Evolutionary conservation across 2,329 filamentous ascomycete species (phyloP).

Genomic region (Rasamsonia emersonii): DNA sequence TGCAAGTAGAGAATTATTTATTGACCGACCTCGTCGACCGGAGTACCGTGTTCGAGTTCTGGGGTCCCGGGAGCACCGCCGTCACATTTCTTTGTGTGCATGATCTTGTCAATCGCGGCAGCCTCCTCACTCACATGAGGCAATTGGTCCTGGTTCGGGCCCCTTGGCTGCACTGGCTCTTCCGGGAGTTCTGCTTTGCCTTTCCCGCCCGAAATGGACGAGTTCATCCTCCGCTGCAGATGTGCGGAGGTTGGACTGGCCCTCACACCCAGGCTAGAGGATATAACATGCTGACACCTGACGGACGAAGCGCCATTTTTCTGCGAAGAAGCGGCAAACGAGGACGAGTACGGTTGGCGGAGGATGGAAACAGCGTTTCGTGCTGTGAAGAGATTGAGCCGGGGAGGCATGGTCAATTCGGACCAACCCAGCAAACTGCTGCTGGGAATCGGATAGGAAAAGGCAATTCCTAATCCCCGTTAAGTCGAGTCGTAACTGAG

Average conservation of each 20-base stretch:
- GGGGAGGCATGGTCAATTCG: constrained; percentile 44
- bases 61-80: constrained; percentile 39
- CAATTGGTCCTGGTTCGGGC: constrained; percentile 45
- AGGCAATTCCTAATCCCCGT: too few relatives aligned
- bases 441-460: too few relatives aligned
- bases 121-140: constrained; percentile 60
- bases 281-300: background rate
- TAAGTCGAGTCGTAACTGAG: too few relatives aligned
- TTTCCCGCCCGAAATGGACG: too few relatives aligned
- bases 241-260: background rate
- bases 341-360: constrained; percentile 19
- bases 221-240: constrained; percentile 25
- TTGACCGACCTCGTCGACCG: constrained; percentile 53
- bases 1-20: constrained; percentile 9
- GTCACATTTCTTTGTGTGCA: constrained; percentile 36
- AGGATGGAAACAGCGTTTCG: constrained; percentile 23
- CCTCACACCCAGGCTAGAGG: background rate
- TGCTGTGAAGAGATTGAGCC: constrained; percentile 42
- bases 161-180: constrained; percentile 22
- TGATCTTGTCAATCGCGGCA: constrained; percentile 50
- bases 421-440: background rate
- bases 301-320: too few relatives aligned
- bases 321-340: constrained; percentile 14
- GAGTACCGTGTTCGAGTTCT: constrained; percentile 57
- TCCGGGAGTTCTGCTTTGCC: constrained; percentile 18